A percentile compares a stretch with the other conserved stretches of the same genome.
These are phyloP conservation scores for Trichoderma polysporum DNA, from an alignment of 2,329 filamentous ascomycete genomes.

Conservation along the genomic window DNA sequence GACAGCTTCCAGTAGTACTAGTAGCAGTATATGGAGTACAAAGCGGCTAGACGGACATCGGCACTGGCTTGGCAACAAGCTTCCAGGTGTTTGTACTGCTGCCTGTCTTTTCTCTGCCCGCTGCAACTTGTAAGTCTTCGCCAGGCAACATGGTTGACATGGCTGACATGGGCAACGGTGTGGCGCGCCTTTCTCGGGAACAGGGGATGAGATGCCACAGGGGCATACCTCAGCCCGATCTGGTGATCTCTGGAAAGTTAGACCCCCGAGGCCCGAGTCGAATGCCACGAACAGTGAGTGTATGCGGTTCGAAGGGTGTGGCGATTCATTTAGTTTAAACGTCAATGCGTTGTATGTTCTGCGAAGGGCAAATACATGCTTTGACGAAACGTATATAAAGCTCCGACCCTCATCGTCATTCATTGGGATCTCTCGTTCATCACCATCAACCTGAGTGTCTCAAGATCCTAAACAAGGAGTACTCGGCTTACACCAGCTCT, in stretches of 20 bases:
- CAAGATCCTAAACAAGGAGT: not conserved
- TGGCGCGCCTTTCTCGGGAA: not conserved
- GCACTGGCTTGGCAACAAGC: not conserved
- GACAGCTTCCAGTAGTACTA: not conserved
- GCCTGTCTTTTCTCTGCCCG: not conserved
- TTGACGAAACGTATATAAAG: constrained; percentile 14
- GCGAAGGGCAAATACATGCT: not conserved
- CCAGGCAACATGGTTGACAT: not conserved
- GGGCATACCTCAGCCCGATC: constrained; percentile 3
- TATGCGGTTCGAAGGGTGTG: not conserved
- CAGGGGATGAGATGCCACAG: not conserved
- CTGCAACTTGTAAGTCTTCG: not conserved
- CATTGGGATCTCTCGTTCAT: not conserved
- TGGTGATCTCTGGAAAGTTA: not conserved
- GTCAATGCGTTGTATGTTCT: not conserved
- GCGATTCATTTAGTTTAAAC: not conserved
- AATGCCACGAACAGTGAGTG: not conserved
- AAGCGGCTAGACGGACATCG: constrained; percentile 1
- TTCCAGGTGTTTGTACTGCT: not conserved
- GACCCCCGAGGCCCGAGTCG: not conserved
- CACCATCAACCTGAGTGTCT: not conserved
- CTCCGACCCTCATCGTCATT: not conserved
- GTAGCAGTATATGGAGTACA: not conserved
- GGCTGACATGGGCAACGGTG: not conserved
- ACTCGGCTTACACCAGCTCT: not conserved